phyloP scores from a whole-genome alignment of 2,329 filamentous ascomycete species.

The Penicillium rolfsii region DNA sequence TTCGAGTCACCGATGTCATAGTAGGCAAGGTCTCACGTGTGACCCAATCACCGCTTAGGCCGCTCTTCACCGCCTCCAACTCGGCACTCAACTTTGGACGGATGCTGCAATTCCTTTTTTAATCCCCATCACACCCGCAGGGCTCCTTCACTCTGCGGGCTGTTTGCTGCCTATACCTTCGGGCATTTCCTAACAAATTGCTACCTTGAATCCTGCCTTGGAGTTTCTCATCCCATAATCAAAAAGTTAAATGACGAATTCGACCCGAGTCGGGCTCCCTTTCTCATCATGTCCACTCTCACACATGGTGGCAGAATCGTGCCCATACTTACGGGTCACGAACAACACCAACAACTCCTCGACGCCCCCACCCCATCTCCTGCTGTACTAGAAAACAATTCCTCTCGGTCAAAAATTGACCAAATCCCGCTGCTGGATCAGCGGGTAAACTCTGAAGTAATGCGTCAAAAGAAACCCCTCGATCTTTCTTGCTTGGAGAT shows the following conservation, averaged over 20 bases:
- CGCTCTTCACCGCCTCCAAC: conserved; percentile 24
- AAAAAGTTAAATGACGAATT: conserved; percentile 40
- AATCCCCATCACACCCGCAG: conserved; percentile 31
- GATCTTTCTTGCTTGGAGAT: conserved; percentile 43
- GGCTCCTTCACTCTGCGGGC: conserved; percentile 30
- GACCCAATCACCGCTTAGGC: conserved; percentile 23
- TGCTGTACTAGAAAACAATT: conserved; percentile 19
- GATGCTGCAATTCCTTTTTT: conserved; percentile 27
- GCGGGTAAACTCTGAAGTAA: conserved; percentile 15
- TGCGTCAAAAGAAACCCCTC: conserved; percentile 21
- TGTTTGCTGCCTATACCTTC: conserved; percentile 19
- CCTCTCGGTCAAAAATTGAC: conserved; percentile 1
- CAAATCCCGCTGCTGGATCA: conserved; percentile 21
- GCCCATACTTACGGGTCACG: conserved; percentile 43
- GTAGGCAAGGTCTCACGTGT: conserved; percentile 25
- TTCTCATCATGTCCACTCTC: conserved; percentile 44
- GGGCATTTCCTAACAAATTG: conserved; percentile 8
- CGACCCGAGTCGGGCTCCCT: conserved; percentile 36
- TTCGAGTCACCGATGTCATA: conserved; percentile 26
- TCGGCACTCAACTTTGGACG: conserved; percentile 24
- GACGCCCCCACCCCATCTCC: conserved; percentile 25
- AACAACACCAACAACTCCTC: conserved; percentile 23
- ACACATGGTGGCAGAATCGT: conserved; percentile 47
- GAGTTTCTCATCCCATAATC: not conserved
- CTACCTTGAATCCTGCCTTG: not conserved